Conservation (phyloP, 2,329 filamentous ascomycete species). For the Blastomyces parvus region DNA sequence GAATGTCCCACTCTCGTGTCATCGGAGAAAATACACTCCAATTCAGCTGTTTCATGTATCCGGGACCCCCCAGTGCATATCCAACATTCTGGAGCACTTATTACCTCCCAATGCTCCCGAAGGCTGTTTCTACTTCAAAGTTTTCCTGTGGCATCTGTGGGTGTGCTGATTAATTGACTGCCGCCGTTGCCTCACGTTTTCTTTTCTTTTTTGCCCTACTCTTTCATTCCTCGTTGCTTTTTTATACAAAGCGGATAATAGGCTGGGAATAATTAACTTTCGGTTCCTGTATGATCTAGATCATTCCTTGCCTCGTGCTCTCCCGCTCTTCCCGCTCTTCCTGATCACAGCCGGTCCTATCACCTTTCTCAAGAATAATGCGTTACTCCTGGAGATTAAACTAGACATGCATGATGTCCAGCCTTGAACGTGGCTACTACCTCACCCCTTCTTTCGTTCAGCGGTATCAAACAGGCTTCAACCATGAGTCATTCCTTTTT, state of each 20-base stretch:
- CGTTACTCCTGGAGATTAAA: background rate
- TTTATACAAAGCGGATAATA: background rate
- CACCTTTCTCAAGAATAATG: background rate
- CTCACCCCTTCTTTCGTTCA: background rate
- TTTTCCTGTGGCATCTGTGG: background rate
- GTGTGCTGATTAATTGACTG: background rate
- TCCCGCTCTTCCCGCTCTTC: background rate
- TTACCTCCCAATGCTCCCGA: background rate
- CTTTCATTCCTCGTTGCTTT: background rate
- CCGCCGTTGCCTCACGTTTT: background rate
- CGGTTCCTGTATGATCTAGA: background rate
- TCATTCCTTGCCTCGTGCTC: background rate
- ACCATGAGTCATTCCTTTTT: background rate
- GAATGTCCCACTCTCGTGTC: background rate
- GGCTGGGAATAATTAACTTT: background rate
- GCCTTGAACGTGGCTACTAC: background rate
- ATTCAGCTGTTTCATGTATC: background rate
- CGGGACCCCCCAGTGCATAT: too few species aligned
- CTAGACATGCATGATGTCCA: background rate
- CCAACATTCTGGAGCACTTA: background rate
- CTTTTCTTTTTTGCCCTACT: background rate
- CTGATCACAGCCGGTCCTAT: background rate
- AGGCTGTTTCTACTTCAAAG: background rate
- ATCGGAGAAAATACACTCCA: background rate
- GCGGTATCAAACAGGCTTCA: background rate